phyloP scores from a whole-genome alignment of 805 yeast species.

The Starmerella apis region DNA sequence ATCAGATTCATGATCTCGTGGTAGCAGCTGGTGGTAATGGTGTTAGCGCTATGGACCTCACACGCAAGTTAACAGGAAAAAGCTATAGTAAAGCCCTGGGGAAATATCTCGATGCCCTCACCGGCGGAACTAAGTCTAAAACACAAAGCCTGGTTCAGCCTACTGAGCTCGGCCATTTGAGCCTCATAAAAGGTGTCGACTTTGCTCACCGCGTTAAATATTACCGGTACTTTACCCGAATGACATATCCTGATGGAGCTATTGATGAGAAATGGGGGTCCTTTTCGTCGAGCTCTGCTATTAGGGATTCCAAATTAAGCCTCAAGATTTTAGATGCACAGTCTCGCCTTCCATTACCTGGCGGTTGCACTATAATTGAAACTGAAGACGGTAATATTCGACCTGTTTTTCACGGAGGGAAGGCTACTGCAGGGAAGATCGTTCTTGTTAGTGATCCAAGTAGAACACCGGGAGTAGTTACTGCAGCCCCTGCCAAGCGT shows the following conservation, averaged over 20 bases:
- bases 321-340: constrained; percentile 8
- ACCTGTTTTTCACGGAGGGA: constrained; percentile 28
- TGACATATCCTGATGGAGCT: constrained; percentile 14
- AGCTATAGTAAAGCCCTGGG: constrained; percentile 44
- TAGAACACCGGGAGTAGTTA: not conserved
- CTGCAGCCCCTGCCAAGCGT: constrained; percentile 4
- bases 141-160: not conserved
- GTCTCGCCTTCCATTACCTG: constrained; percentile 8
- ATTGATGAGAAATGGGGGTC: not conserved
- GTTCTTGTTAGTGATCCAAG: constrained; percentile 8
- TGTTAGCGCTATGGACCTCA: constrained; percentile 47
- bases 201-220: constrained; percentile 65
- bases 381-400: constrained; percentile 11
- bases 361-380: constrained; percentile 13
- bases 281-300: not conserved
- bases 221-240: constrained; percentile 50
- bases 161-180: constrained; percentile 29
- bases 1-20: constrained; percentile 49
- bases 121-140: constrained; percentile 27
- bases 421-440: constrained; percentile 7
- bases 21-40: constrained; percentile 40
- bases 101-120: constrained; percentile 42
- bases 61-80: constrained; percentile 43
- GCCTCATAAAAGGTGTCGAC: constrained; percentile 54
- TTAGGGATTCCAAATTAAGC: not conserved